Base-by-base conservation (phyloP, 345 rosid genomes). In the Salix arbutifolia region DNA sequence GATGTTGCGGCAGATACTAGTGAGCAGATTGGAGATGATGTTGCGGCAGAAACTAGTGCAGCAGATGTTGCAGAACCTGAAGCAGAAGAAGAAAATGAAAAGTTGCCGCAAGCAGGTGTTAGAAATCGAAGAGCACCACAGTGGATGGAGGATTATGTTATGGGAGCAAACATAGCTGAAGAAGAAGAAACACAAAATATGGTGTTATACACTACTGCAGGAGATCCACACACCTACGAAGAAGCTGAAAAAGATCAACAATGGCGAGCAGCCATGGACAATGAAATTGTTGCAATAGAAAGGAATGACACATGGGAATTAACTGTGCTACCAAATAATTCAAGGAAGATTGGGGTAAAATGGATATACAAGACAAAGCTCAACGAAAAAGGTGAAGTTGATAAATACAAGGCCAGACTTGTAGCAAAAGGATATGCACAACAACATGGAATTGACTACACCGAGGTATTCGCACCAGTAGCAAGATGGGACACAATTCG, bases 51-150 rank as follows among this genome's bases (percentile, higher is more conserved):
- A 1, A 28, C 28, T 28, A 28, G 1, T 28, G 28, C 3, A 28
- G 1, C 28, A 28, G 18, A 46, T 4, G 4, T 11, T 28, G 28
- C 28, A 44, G 14, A 44, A 10, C 0, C 48, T 44, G 17, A 12
- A 2, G 17, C 1, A 28, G 28, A 12, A 11, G 4, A 13, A 3
- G 0, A 13, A 1, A 44, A 12, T 44, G 50, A 44, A 16, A 44
- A 3, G 5, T 0, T 46, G 18, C 18, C 2, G 1, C 1, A 0
- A 13, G 18, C 18, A 11, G 5, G 0, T 3, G 52, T 46, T 0
- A 46, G 18, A 46, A 46, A 46, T 10, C 52, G 4, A 26, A 18
- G 8, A 1, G 13, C 52, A 46, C 73, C 52, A 0, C 17, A 3
- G 0, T 46, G 52, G 52, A 46, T 46, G 5, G 17, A 46, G 18